Evolutionary conservation across 768 basidiomycete species (phyloP), one percentile per base, ranked within the genome.

Genomic region (Hortiboletus flavorubellus): DNA sequence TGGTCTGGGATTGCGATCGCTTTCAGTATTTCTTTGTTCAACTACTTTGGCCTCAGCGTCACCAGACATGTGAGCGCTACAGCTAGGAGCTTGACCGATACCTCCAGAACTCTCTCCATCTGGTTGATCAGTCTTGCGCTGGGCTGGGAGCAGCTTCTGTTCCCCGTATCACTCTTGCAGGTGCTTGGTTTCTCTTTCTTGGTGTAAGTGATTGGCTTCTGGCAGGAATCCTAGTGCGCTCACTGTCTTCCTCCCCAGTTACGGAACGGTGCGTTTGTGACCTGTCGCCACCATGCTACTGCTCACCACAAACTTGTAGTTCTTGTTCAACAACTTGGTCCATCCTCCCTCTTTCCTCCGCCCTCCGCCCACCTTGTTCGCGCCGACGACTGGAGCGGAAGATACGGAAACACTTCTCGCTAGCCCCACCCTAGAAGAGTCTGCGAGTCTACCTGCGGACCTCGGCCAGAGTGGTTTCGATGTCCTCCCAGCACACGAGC

Each of bases 41-140:
- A 94, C 67, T 91, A 84, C 74, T 96, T 93, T 63, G 93, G 93
- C 11, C 71, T 96, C 48, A 92, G 90, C 68, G 91, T 97, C 55
- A 96, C 94, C n/a, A 80, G 86, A 58, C 86, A 91, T 67, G 91
- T 98, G 55, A 93, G 89, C 68, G 95, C 96, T 34, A 97, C 94
- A 2, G 91, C 92, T 16, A 83, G 96, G 57, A 89, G 87, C 51
- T 78, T 97, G 54, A 91, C 93, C 37, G 97, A 99, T 71, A 95
- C 94, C 7, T 97, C 93, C 75, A 81, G 97, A 63, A 98, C 97
- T 1, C 78, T 98, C 50, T 82, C 83, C n/a, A 98, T 99, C 68
- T 99, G 97, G 97, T 74, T 95, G 59, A 76, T 99, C 64, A 93
- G 91, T 66, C 78, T 97, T 49, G 85, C 80, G 1, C 73, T 97